Percentiles rank a stretch among this genome's conserved stretches.
Evolutionary conservation across 176 grass and related monocot species (phyloP).

Genomic region (Calamus simplicifolius): DNA sequence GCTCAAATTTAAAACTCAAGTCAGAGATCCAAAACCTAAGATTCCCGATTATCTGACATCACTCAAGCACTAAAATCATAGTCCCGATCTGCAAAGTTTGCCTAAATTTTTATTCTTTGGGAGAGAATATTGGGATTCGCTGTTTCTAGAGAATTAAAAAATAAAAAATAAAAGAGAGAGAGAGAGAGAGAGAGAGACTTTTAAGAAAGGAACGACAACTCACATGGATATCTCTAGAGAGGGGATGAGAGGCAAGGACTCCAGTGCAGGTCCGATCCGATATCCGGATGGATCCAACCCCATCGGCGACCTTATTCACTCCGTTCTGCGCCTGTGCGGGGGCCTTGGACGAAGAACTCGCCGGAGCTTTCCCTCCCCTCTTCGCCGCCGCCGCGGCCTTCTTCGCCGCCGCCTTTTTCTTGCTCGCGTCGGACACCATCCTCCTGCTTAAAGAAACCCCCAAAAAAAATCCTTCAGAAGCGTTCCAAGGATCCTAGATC

Average conservation of each 20-base stretch:
- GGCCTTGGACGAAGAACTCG: constrained; percentile 30
- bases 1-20: too few species aligned
- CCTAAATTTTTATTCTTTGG: too few species aligned
- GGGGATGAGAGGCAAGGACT: constrained; percentile 81
- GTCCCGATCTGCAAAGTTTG: too few species aligned
- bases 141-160: too few species aligned
- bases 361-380: constrained; percentile 67
- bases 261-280: constrained; percentile 90
- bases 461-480: too few species aligned
- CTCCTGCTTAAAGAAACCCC: constrained; percentile 11
- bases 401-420: constrained; percentile 92
- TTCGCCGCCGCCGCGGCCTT: constrained; percentile 79
- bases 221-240: constrained; percentile 89
- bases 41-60: too few species aligned
- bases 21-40: too few species aligned
- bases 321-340: constrained; percentile 1
- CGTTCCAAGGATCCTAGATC: too few species aligned
- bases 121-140: too few species aligned
- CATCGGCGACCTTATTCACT: constrained; percentile 36
- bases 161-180: too few species aligned
- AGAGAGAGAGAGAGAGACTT: too few species aligned
- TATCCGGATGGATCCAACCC: constrained; percentile 34
- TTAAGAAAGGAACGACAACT: background rate
- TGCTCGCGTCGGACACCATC: constrained; percentile 96
- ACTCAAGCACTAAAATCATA: too few species aligned